A percentile compares a stretch with the other conserved stretches of the same genome.
Evolutionary conservation across 768 basidiomycete species (phyloP).

Genomic region (Termitomyces sp.): DNA sequence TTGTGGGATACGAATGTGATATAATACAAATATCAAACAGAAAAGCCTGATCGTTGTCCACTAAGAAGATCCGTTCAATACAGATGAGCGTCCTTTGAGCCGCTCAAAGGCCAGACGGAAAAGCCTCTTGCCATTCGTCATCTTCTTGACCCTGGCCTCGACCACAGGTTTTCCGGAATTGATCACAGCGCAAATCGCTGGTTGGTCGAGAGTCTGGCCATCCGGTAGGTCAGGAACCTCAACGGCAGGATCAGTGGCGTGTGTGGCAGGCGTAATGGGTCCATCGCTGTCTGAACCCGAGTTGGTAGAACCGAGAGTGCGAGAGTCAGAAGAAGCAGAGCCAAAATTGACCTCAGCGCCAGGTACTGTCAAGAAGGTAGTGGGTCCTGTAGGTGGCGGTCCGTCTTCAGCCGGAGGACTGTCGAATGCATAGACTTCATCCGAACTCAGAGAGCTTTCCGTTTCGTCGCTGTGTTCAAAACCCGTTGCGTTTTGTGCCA

Average conservation of each 20-base stretch:
- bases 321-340: conserved; percentile 10
- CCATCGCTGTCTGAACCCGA: conserved; percentile 36
- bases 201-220: conserved; percentile 29
- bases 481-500: neutral
- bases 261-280: conserved; percentile 43
- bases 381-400: conserved; percentile 8
- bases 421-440: conserved; percentile 32
- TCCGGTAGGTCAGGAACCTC: conserved; percentile 39
- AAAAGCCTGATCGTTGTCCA: neutral
- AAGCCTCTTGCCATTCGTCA: conserved; percentile 24
- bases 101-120: conserved; percentile 30
- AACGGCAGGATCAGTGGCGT: conserved; percentile 33
- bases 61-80: conserved; percentile 5
- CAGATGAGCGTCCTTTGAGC: conserved; percentile 9
- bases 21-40: neutral
- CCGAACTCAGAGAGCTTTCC: conserved; percentile 21
- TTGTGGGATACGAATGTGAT: neutral
- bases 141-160: conserved; percentile 16
- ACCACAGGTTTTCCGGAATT: neutral
- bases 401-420: conserved; percentile 27
- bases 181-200: conserved; percentile 3
- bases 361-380: conserved; percentile 11
- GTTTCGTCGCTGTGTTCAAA: conserved; percentile 9
- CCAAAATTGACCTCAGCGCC: conserved; percentile 5
- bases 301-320: conserved; percentile 19